Evolutionary conservation across 176 grass and related monocot species (phyloP), one percentile per base, ranked within the genome.

Genomic region (Juncus inflexus): DNA sequence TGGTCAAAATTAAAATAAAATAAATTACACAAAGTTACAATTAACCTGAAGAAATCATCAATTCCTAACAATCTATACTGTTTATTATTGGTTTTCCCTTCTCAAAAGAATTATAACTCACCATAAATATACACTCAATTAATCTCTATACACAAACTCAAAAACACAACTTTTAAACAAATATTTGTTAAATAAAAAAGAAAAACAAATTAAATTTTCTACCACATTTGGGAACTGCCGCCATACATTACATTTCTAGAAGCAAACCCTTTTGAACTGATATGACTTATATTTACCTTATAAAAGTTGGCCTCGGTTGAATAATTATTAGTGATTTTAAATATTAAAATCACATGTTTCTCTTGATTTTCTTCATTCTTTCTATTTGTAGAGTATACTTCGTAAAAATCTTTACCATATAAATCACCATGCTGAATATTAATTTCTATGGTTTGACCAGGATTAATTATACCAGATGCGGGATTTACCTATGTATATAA

Each of bases 401-500:
- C 62, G 60, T 55, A 16, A 16, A 65, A 77, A 63, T 83, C 55
- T 54, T 74, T 73, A 56, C 35, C 54, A 11, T 64, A 50, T 12
- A 72, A 15, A 42, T 83, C 74, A 40, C 55, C 56, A 62, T 83
- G 77, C 41, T 82, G 79, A 77, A 96, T 58, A 53, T 41, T 69
- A 40, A 91, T 38, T 47, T 96, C 79, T 13, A 86, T 13, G 3
- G 62, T 75, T 74, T 87, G 66, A 66, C 79, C 79, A 10, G 92
- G 74, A 60, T 71, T 79, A 55, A 96, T 89, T 19, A 88, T 83
- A 62, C 92, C 92, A 4, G 69, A 57, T 47, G 63, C 75, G 45
- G 92, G 87, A 54, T 53, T 79, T 58, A 96, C 84, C 92, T 96
- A 73, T 35, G 49, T 47, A 74, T 52, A 47, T 16, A 53, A 19